Base-by-base conservation (phyloP, 2,329 filamentous ascomycete genomes). In the Aspergillus luchuensis region DNA sequence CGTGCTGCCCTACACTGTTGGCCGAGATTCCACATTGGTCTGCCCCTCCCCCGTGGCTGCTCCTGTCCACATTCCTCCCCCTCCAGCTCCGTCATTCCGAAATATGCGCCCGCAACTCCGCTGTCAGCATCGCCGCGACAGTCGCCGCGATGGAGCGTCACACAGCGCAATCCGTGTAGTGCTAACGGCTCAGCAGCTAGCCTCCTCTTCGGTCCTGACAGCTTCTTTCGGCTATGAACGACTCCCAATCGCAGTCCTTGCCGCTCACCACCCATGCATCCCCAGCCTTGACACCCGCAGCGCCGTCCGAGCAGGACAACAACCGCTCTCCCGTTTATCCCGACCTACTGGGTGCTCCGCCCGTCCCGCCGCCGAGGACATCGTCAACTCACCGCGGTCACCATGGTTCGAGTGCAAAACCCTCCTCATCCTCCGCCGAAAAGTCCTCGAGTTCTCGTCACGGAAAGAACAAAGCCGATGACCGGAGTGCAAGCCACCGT, bases 351-450 rank as follows among this genome's bases (percentile, higher is more conserved):
- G 79, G 77, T 60, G 76, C 76, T 30, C 87, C 90, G 56, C 89
- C 91, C 23, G 84, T 91, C 68, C 88, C 90, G 58, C 92, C 91
- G 51, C 91, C 91, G 38, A 87, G 92, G 71, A 93, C 91, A 7
- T 96, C 92, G 13, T 95, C 91, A 47, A 89, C 87, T 65, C 85
- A 87, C 66, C 83, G 81, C 79, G 74, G 72, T 64, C 71, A 78
- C 69, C 68, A 76, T 67, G 61, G 69, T 67, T 67, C 76, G 79
- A 73, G 69, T 57, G 66, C 63, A 77, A 79, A 63, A 67, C 72
- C 67, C 19, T 21, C 55, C 10, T 25, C 39, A 48, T 69, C 58
- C 15, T 36, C 71, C 8, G 62, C 69, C 39, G 74, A 79, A 36
- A 76, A 72, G 61, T 69, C 71, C n/a, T 72, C 74, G 28, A 72